Conservation (phyloP, 768 basidiomycete species). For the Trametes punicea region DNA sequence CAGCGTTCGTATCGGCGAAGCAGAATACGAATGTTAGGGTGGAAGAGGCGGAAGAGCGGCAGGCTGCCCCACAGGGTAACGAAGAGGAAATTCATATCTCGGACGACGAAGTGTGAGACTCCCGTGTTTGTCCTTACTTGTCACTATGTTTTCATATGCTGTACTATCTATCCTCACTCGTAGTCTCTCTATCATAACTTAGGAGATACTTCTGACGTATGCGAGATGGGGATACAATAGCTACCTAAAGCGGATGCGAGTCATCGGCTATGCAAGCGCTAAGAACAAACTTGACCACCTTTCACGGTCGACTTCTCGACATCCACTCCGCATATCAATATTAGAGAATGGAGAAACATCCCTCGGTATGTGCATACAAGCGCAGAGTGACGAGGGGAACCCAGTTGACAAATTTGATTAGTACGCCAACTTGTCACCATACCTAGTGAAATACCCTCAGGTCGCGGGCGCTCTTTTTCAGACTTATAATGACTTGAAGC, state of each 20-base stretch:
- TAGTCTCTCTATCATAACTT: neutral
- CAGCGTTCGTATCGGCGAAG: constrained; percentile 77
- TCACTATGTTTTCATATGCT: constrained; percentile 11
- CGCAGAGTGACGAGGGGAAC: neutral
- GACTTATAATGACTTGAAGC: constrained; percentile 69
- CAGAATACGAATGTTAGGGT: constrained; percentile 39
- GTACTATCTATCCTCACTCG: constrained; percentile 22
- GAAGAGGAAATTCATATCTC: constrained; percentile 87
- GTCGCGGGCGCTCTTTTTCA: constrained; percentile 64
- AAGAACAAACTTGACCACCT: no score
- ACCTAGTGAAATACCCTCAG: constrained; percentile 59
- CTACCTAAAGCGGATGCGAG: no score
- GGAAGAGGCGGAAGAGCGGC: constrained; percentile 36
- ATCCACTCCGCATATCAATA: neutral
- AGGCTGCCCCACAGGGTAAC: constrained; percentile 43
- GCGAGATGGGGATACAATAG: no score
- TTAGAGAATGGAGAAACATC: constrained; percentile 26
- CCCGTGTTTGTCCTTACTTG: constrained; percentile 7
- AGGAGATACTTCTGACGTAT: no score
- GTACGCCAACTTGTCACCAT: constrained; percentile 45
- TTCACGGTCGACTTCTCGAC: no score
- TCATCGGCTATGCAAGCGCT: no score
- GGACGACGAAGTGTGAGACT: constrained; percentile 67
- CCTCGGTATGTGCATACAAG: constrained; percentile 22
- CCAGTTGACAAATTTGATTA: constrained; percentile 21